phyloP scores from a whole-genome alignment of 768 basidiomycete species.

The Solioccasus polychromus region DNA sequence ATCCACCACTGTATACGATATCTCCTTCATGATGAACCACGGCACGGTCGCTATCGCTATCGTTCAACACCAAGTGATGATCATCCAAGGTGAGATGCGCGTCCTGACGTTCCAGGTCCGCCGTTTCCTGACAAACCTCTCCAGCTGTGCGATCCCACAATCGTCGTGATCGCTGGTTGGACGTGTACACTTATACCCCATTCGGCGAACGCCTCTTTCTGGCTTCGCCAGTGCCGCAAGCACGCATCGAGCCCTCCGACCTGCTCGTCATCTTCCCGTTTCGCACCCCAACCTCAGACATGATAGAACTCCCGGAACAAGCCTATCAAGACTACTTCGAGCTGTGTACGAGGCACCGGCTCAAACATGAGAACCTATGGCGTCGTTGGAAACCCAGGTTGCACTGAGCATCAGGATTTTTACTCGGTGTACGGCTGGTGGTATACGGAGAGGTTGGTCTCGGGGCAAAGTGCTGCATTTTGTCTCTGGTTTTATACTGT shows the following conservation, averaged over 20 bases:
- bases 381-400: constrained; percentile 40
- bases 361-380: constrained; percentile 61
- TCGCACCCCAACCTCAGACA: constrained; percentile 39
- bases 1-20: no score
- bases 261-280: constrained; percentile 54
- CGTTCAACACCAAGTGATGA: constrained; percentile 63
- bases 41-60: constrained; percentile 67
- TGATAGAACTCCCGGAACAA: constrained; percentile 62
- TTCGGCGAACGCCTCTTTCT: constrained; percentile 69
- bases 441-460: not conserved
- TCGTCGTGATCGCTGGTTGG: constrained; percentile 55
- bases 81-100: constrained; percentile 56
- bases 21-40: constrained; percentile 40
- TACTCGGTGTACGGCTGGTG: not conserved
- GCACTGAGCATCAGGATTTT: constrained; percentile 7
- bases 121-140: constrained; percentile 5
- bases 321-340: constrained; percentile 59
- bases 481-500: constrained; percentile 1
- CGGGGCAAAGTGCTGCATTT: not conserved
- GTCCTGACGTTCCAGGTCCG: not conserved
- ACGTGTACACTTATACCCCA: constrained; percentile 62
- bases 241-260: constrained; percentile 59
- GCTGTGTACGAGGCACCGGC: constrained; percentile 49
- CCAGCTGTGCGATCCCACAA: constrained; percentile 57
- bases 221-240: constrained; percentile 53